Evolutionary conservation across 306 rosid genomes (phyloP).

Genomic region (Chamaecrista fasciculata): DNA sequence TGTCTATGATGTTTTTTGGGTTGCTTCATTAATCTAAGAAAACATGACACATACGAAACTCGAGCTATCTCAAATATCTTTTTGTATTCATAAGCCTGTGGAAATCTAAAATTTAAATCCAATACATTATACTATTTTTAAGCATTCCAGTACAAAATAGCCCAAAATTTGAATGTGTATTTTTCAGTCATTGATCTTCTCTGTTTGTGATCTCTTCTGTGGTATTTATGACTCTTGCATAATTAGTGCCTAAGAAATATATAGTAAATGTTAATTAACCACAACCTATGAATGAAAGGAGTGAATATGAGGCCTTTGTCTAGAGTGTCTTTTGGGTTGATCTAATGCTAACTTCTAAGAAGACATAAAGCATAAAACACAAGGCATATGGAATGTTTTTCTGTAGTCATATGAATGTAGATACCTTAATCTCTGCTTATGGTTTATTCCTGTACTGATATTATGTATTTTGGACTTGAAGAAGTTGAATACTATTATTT

Average conservation of each 20-base stretch:
- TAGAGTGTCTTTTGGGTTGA: no score
- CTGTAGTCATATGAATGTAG: no score
- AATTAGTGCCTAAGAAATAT: neutral
- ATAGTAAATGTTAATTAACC: constrained; percentile 7
- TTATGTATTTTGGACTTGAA: neutral
- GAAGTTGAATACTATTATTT: constrained; percentile 14
- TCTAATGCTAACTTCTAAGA: no score
- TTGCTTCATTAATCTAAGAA: neutral
- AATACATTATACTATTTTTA: constrained; percentile 5
- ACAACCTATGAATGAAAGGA: neutral
- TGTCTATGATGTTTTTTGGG: neutral
- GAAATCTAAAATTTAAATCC: constrained; percentile 1
- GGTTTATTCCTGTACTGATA: neutral
- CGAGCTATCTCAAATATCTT: neutral
- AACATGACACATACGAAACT: neutral
- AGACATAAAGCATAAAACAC: no score
- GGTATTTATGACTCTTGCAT: constrained; percentile 1
- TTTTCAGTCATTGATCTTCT: neutral
- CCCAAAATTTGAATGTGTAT: neutral
- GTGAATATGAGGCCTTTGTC: no score
- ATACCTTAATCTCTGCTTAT: neutral
- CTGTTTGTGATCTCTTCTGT: neutral
- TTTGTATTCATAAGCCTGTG: neutral
- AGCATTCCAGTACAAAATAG: neutral
- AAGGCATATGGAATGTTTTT: no score